Evolutionary conservation across 83 land plant species (phyloP).

Genomic region (Picea abies): DNA sequence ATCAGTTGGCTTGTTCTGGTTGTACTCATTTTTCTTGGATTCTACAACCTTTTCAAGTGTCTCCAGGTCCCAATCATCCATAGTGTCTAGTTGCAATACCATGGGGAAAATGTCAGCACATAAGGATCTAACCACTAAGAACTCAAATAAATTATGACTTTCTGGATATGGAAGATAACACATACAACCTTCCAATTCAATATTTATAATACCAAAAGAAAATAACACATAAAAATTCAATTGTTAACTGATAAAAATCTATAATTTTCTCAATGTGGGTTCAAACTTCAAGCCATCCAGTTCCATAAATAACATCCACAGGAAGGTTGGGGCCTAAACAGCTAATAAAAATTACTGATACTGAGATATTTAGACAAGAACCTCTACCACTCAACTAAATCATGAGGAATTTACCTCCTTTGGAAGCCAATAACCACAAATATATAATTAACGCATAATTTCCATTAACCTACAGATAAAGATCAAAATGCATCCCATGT

Average conservation of each 20-base stretch:
- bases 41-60: constrained; percentile 92
- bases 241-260: not conserved
- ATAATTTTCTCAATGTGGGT: not conserved
- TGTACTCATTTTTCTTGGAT: constrained; percentile 83
- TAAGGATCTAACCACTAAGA: not conserved
- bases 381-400: not conserved
- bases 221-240: not conserved
- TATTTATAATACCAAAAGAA: not conserved
- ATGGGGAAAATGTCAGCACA: not conserved
- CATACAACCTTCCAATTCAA: not conserved
- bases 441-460: not conserved
- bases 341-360: not conserved
- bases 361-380: not conserved
- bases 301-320: not conserved
- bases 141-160: not conserved
- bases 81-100: constrained; percentile 58
- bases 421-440: not conserved
- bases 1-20: constrained; percentile 95
- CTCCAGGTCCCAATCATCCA: constrained; percentile 99
- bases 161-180: not conserved
- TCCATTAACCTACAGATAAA: not conserved
- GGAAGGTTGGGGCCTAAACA: not conserved
- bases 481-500: not conserved
- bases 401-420: not conserved
- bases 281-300: not conserved